Evolutionary conservation across 257 asterid genomes (phyloP).

Genomic region (Hygrophila difformis): DNA sequence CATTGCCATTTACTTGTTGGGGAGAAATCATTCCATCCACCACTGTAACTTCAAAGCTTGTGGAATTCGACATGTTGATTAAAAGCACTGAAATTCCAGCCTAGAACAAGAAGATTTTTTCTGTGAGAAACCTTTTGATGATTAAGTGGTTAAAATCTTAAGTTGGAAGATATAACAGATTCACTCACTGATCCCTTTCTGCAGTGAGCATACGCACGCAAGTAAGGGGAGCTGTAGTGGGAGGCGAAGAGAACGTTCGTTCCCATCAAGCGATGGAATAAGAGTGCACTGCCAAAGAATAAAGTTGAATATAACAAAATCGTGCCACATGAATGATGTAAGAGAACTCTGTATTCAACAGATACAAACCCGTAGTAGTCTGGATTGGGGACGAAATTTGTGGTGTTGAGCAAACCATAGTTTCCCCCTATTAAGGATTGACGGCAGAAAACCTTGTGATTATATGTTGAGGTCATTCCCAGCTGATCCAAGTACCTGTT

Average conservation of each 20-base stretch:
- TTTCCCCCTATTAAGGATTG: conserved; percentile 85
- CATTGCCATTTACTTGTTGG: conserved; percentile 7
- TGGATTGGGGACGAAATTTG: conserved; percentile 69
- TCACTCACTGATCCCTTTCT: conserved; percentile 45
- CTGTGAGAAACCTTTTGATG: not conserved
- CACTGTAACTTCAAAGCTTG: conserved; percentile 33
- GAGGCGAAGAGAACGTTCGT: conserved; percentile 42
- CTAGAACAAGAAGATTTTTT: conserved; percentile 14
- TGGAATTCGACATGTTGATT: conserved; percentile 74
- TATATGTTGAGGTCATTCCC: conserved; percentile 74
- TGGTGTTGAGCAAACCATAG: conserved; percentile 66
- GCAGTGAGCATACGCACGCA: conserved; percentile 72
- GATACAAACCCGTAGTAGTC: conserved; percentile 68
- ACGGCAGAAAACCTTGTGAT: conserved; percentile 76
- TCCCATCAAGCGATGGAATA: conserved; percentile 85
- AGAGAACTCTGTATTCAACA: not conserved
- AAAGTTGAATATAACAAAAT: not conserved
- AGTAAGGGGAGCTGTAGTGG: conserved; percentile 46
- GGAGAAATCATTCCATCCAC: conserved; percentile 23
- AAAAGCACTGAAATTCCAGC: conserved; percentile 40
- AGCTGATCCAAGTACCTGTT: conserved; percentile 86
- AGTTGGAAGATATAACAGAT: not conserved
- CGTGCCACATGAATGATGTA: not conserved
- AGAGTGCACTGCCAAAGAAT: conserved; percentile 41
- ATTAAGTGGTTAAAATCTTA: no score